phyloP scores from a whole-genome alignment of 2,329 filamentous ascomycete species.

The Aureobasidium sp. region DNA sequence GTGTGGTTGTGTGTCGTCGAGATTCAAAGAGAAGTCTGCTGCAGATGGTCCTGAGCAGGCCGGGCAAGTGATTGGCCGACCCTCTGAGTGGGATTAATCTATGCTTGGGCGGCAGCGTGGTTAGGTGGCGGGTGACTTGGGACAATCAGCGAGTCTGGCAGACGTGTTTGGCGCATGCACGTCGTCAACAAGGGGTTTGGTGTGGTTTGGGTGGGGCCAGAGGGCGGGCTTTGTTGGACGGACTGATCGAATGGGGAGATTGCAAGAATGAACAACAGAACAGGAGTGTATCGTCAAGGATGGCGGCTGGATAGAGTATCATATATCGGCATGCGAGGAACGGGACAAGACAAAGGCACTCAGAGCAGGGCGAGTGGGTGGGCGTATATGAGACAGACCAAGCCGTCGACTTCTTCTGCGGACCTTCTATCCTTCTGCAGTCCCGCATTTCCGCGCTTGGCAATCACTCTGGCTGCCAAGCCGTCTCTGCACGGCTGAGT shows the following conservation, averaged over 20 bases:
- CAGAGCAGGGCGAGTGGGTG: neutral
- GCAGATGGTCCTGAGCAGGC: neutral
- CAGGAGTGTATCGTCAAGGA: neutral
- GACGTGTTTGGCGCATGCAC: conserved; percentile 2
- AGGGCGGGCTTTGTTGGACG: neutral
- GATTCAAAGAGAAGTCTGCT: neutral
- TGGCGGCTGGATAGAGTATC: neutral
- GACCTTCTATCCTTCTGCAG: neutral
- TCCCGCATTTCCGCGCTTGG: conserved; percentile 5
- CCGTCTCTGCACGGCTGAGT: neutral
- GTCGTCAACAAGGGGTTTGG: conserved; percentile 5
- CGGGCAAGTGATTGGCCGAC: conserved; percentile 5
- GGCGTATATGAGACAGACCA: conserved; percentile 1
- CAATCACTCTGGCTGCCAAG: neutral
- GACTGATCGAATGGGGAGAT: neutral
- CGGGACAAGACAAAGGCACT: neutral
- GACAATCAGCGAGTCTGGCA: neutral
- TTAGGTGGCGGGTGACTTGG: neutral
- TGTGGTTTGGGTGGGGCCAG: neutral
- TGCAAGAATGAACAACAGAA: neutral
- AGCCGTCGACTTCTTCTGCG: neutral
- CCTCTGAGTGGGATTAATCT: neutral
- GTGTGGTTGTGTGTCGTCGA: neutral
- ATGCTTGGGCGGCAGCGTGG: neutral
- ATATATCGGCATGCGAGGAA: neutral